These are phyloP conservation scores for Chloris gayana DNA, from an alignment of 176 grass and related monocot genomes.

Conservation along the genomic window DNA sequence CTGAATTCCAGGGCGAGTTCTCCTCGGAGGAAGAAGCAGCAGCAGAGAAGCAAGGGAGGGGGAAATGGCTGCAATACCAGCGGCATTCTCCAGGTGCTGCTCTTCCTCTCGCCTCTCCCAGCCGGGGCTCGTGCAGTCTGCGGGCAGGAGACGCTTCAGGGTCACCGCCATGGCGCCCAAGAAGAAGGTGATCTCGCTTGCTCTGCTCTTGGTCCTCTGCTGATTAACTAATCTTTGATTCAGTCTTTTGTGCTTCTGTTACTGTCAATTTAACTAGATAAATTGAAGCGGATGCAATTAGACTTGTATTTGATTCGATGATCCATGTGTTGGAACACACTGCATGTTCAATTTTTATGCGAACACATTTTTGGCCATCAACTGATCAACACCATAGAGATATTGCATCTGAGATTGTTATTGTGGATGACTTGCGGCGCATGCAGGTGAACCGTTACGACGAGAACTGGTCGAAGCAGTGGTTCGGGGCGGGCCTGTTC, in stretches of 20 bases:
- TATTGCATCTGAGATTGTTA: neutral
- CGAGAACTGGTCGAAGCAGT: conserved; percentile 88
- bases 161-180: conserved; percentile 85
- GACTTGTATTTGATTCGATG: neutral
- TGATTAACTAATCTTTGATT: neutral
- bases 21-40: neutral
- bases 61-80: conserved; percentile 48
- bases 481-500: conserved; percentile 95
- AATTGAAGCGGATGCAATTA: neutral
- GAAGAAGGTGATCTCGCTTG: conserved; percentile 55
- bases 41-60: neutral
- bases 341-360: no score
- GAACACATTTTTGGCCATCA: no score
- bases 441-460: conserved; percentile 87
- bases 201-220: neutral
- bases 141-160: conserved; percentile 50
- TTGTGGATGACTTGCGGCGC: neutral
- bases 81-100: conserved; percentile 38
- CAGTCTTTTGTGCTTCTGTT: neutral
- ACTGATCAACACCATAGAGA: no score
- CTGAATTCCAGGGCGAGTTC: neutral
- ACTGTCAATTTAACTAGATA: neutral
- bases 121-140: conserved; percentile 4
- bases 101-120: conserved; percentile 44
- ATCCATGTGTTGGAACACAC: neutral